Base-by-base conservation (phyloP, 495 filamentous ascomycete species). In the Aspergillus coremiiformis region DNA sequence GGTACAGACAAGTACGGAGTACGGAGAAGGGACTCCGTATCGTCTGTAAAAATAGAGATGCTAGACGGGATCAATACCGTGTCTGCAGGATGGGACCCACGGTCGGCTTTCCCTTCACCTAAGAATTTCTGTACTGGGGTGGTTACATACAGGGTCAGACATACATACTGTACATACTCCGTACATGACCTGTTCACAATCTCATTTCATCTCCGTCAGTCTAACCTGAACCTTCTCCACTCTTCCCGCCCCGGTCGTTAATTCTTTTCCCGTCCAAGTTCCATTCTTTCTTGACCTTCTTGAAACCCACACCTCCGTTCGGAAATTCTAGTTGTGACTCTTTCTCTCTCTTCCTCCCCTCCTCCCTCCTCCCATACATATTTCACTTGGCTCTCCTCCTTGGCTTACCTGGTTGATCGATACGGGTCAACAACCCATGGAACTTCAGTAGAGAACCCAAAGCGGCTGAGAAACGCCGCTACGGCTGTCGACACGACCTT, bases 281-380 rank as follows among this genome's bases (percentile, higher is more conserved):
- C 32, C 14, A 2, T 35, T n/a, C 32, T 35, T 35, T 12, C 2
- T 35, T 35, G 5, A 51, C 75, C 74, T 41, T 10, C 24, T 9
- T 20, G 32, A 14, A 10, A 5, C 8, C 12, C 2, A 1, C 8
- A 8, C 20, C 44, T n/a, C 20, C 26, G n/a, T n/a, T n/a, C n/a
- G n/a, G n/a, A n/a, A n/a, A n/a, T n/a, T n/a, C 11, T n/a, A 9
- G 24, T 26, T 21, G 2, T 9, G 5, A 19, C 4, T 19, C 32
- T 12, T 35, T 22, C 15, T 49, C 37, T 54, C 53, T 53, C 48
- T 55, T 53, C 41, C 53, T 24, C 48, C 3, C 3, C 41, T 30
- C 41, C 45, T 27, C 41, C 22, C 46, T n/a, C n/a, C n/a, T n/a
- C n/a, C n/a, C 29, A 37, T 45, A 55, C 52, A 44, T 47, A 52